Percentiles rank a stretch among this genome's conserved stretches.
Conservation (phyloP, 1,284 basidiomycete species). For the Papiliotrema terrestris region DNA sequence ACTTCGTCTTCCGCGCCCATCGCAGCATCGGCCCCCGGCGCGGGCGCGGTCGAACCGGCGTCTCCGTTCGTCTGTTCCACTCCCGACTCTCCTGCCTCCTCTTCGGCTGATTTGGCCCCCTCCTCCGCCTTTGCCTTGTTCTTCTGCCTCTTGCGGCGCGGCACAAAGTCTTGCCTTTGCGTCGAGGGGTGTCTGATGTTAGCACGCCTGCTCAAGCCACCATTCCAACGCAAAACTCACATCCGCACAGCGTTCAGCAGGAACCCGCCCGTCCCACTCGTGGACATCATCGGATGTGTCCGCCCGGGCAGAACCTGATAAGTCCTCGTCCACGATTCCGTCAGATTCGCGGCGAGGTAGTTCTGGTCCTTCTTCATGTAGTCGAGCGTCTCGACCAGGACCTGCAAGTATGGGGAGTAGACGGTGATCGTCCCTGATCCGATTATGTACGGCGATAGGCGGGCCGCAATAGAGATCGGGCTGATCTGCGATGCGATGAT, state of each 20-base stretch:
- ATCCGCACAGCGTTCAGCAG: constrained; percentile 80
- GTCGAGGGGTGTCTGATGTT: not conserved
- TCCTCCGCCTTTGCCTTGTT: not conserved
- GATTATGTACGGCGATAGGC: constrained; percentile 68
- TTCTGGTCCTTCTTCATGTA: constrained; percentile 64
- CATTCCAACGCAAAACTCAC: constrained; percentile 47
- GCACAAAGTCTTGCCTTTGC: not conserved
- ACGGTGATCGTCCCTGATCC: constrained; percentile 85
- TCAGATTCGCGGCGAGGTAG: constrained; percentile 75
- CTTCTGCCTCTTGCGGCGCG: not conserved
- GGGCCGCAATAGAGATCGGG: constrained; percentile 73
- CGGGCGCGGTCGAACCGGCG: no score
- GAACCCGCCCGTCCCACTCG: constrained; percentile 83
- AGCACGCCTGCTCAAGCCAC: not conserved
- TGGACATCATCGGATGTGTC: constrained; percentile 93
- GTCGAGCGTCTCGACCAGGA: constrained; percentile 72
- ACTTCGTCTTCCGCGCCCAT: no score
- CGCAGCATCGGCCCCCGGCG: no score
- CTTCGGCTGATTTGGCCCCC: not conserved
- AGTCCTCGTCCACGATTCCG: constrained; percentile 82
- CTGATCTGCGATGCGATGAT: constrained; percentile 83
- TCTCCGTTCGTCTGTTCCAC: no score
- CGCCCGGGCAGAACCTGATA: constrained; percentile 95
- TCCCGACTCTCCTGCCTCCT: not conserved
- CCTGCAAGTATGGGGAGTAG: constrained; percentile 77